Conservation (phyloP, 176 grass and related monocot species). For the Paspalum vaginatum region DNA sequence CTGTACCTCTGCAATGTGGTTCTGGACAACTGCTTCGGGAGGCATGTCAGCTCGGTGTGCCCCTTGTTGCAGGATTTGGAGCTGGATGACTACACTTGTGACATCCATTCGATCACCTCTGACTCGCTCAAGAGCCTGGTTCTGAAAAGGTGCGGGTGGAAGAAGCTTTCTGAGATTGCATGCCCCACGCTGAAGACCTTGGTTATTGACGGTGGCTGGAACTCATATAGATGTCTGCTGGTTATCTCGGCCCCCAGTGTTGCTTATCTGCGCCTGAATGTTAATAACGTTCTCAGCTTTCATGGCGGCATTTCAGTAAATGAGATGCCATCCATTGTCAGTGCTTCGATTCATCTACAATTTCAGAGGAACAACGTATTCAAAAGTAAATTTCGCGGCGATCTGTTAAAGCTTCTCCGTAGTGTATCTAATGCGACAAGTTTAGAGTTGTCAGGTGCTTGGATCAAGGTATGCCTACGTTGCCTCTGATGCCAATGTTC, state of each 20-base stretch:
- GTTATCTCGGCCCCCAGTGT: background rate
- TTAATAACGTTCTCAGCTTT: background rate
- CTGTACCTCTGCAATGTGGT: background rate
- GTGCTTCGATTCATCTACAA: background rate
- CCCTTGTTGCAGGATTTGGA: conserved; percentile 1
- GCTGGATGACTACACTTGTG: background rate
- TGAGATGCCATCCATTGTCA: background rate
- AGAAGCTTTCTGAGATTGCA: background rate
- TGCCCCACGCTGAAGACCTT: background rate
- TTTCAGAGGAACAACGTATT: too few relatives aligned
- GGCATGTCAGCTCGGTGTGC: background rate
- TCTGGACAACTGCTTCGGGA: background rate
- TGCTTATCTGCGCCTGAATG: background rate
- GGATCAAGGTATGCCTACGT: background rate
- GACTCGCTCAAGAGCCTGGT: background rate
- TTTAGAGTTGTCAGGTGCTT: conserved; percentile 1
- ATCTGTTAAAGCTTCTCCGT: background rate
- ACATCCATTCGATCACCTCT: background rate
- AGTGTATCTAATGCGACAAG: background rate
- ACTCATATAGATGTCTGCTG: background rate
- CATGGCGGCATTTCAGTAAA: background rate
- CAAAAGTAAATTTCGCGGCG: background rate
- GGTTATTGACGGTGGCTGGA: background rate
- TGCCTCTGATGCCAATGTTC: background rate
- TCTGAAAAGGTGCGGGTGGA: background rate